Base-by-base conservation (phyloP, 176 grass and related monocot genomes). In the Luzula sylvatica region DNA sequence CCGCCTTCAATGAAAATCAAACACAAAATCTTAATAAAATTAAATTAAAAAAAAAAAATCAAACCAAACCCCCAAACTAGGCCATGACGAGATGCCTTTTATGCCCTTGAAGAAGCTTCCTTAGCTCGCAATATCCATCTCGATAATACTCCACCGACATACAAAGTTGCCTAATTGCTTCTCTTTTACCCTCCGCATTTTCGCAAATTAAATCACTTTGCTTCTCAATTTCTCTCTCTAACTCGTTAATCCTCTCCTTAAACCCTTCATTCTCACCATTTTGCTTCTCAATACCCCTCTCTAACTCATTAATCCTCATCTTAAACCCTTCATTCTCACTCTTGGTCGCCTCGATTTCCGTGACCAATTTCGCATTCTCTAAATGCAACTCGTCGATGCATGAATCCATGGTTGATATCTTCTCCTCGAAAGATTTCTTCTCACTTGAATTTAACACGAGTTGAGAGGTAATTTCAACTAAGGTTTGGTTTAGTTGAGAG, bases 101-200 rank as follows among this genome's bases (percentile, higher is more conserved):
- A 46, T 89, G 80, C 11, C 60, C 85, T 62, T 77, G 84, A 6
- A 96, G 58, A 30, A 79, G 47, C 52, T 86, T 78, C 74, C 85
- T 27, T 32, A 96, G 85, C 22, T 86, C 70, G 49, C 60, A 58
- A 43, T 96, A 96, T 11, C 81, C 85, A 11, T 86, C 54, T n/a
- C 92, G 75, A 46, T 86, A 90, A 56, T 98, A 86, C 68, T 98
- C 92, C 3, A 90, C 84, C 3, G 92, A 86, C 64, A 90, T 86
- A 80, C 92, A 90, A 30, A 90, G 81, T 57, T 96, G 92, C 69
- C 85, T 86, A 57, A 96, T 96, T 0, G 85, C 85, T 55, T 90
- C 92, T 38, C 92, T 61, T 73, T 98, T 98, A 20, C 64, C 71
- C 56, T 98, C 92, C 1, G 85, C 85, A 5, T 75, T 58, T 53